Percentiles rank a stretch among this genome's conserved stretches.
Evolutionary conservation across 1,284 basidiomycete species (phyloP).

Genomic region (Xanthoconium separans): DNA sequence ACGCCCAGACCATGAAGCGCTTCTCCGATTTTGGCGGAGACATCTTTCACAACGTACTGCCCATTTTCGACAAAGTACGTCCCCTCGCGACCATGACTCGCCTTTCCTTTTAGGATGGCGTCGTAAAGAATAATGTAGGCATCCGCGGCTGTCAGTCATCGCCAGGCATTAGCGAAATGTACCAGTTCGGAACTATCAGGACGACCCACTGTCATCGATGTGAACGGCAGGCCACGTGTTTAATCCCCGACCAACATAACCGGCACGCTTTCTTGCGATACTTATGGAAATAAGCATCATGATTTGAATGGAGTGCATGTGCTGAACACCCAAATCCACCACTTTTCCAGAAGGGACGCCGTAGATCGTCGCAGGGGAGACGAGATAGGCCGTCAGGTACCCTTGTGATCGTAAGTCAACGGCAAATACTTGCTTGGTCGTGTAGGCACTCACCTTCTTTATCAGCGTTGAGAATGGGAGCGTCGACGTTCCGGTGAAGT

Average conservation of each 20-base stretch:
- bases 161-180: neutral
- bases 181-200: neutral
- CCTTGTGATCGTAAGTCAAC: slow-evolving; percentile 24
- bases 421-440: neutral
- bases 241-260: slow-evolving; percentile 26
- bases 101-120: slow-evolving; percentile 29
- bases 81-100: slow-evolving; percentile 48
- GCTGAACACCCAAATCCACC: slow-evolving; percentile 37
- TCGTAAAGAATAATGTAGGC: slow-evolving; percentile 36
- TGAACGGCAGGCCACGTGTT: slow-evolving; percentile 29
- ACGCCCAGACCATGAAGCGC: slow-evolving; percentile 31
- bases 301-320: slow-evolving; percentile 39
- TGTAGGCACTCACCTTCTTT: slow-evolving; percentile 34
- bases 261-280: slow-evolving; percentile 34
- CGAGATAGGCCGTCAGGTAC: slow-evolving; percentile 38
- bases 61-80: slow-evolving; percentile 51
- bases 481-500: slow-evolving; percentile 45
- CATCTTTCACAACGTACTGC: slow-evolving; percentile 39
- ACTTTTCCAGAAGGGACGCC: slow-evolving; percentile 37
- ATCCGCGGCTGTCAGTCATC: slow-evolving; percentile 23
- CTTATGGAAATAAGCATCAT: slow-evolving; percentile 32
- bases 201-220: slow-evolving; percentile 30
- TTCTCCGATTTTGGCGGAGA: slow-evolving; percentile 28
- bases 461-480: slow-evolving; percentile 41
- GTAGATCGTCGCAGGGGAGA: slow-evolving; percentile 43